Evolutionary conservation across 2,329 filamentous ascomycete genomes (phyloP).

Genomic region (Lecanosticta acicola): DNA sequence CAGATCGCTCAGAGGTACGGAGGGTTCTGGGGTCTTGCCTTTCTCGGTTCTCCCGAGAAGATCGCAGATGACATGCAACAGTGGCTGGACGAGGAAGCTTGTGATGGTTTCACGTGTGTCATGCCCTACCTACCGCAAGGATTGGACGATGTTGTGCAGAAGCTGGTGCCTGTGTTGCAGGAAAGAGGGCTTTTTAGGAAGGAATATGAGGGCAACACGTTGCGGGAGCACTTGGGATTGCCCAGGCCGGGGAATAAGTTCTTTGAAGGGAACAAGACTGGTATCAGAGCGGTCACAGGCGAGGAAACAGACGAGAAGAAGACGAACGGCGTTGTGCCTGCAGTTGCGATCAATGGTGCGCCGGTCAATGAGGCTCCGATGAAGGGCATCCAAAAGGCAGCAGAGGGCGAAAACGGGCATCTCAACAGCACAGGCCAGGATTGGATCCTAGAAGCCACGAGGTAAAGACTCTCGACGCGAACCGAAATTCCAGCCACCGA

Average conservation of each 20-base stretch:
- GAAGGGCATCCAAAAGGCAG: no score
- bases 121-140: constrained; percentile 25
- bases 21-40: constrained; percentile 21
- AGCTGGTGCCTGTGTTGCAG: constrained; percentile 24
- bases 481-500: no score
- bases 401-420: neutral
- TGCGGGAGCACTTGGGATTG: constrained; percentile 23
- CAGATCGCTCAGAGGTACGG: constrained; percentile 24
- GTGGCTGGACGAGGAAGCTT: constrained; percentile 21
- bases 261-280: constrained; percentile 7
- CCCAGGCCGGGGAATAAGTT: constrained; percentile 23
- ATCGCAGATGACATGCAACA: constrained; percentile 23
- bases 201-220: constrained; percentile 21
- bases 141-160: constrained; percentile 21
- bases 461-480: no score
- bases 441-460: neutral
- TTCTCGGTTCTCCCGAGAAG: constrained; percentile 18
- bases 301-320: neutral
- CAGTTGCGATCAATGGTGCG: neutral
- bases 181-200: constrained; percentile 19
- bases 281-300: neutral
- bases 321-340: neutral
- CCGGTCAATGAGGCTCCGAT: no score
- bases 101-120: constrained; percentile 24
- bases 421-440: neutral